Evolutionary conservation across 202 grass and related monocot genomes (phyloP).

Genomic region (Musa balbisiana): DNA sequence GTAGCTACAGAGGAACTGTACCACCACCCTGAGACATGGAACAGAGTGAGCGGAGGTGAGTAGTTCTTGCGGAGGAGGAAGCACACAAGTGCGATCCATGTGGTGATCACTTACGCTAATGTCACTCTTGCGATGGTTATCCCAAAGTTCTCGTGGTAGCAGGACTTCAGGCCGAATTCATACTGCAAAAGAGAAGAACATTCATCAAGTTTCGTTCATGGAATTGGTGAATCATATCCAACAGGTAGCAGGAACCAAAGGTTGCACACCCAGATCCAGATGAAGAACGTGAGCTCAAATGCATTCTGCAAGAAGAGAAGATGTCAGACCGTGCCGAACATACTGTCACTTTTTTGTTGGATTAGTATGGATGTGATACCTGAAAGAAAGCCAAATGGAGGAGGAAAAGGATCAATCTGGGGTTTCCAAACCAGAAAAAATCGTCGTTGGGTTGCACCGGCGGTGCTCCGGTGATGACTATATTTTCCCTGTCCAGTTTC

Average conservation of each 20-base stretch:
- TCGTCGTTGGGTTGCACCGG: slow-evolving; percentile 14
- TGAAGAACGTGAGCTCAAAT: slow-evolving; percentile 17
- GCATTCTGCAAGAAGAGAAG: slow-evolving; percentile 3
- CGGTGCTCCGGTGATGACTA: slow-evolving; percentile 4
- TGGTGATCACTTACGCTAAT: slow-evolving; percentile 5
- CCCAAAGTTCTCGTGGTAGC: slow-evolving; percentile 14
- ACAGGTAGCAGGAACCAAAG: neutral
- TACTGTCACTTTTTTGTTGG: no score
- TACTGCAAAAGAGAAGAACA: slow-evolving; percentile 1
- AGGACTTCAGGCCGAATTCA: slow-evolving; percentile 15
- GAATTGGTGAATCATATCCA: neutral
- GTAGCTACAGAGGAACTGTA: slow-evolving; percentile 86
- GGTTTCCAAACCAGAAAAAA: slow-evolving; percentile 15
- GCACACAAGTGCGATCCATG: neutral
- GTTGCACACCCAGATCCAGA: slow-evolving; percentile 11
- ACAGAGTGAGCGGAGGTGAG: neutral
- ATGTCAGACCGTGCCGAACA: no score
- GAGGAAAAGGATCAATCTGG: slow-evolving; percentile 5
- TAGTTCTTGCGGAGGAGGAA: neutral
- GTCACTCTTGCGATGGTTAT: slow-evolving; percentile 9
- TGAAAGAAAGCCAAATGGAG: slow-evolving; percentile 17
- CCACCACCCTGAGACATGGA: slow-evolving; percentile 27
- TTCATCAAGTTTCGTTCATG: neutral
- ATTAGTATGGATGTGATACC: neutral
- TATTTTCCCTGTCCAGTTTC: neutral